These are phyloP conservation scores for Ceratocystis diversiconidia DNA, from an alignment of 2,329 filamentous ascomycete species.

Conservation along the genomic window DNA sequence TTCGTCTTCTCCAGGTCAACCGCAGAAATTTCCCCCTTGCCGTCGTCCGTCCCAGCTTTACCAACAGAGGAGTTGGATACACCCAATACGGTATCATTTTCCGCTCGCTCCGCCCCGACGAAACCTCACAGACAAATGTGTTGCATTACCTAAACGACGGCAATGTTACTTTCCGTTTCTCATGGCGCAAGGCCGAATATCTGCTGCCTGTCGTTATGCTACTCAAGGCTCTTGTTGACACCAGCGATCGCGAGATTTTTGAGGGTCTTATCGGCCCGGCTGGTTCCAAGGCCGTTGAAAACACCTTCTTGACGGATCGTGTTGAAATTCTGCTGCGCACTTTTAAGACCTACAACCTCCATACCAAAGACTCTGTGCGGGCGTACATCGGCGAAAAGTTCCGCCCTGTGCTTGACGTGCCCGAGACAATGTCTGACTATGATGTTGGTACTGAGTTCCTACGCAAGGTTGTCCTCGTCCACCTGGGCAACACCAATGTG, in stretches of 20 bases:
- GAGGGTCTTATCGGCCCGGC: slow-evolving; percentile 75
- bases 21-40: slow-evolving; percentile 91
- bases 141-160: slow-evolving; percentile 92
- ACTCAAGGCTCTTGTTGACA: slow-evolving; percentile 85
- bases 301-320: slow-evolving; percentile 89
- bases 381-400: slow-evolving; percentile 86
- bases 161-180: slow-evolving; percentile 93
- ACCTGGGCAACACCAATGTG: slow-evolving; percentile 74
- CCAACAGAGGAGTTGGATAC: slow-evolving; percentile 73
- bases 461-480: slow-evolving; percentile 76
- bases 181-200: slow-evolving; percentile 94
- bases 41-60: slow-evolving; percentile 80
- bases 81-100: slow-evolving; percentile 83
- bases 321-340: slow-evolving; percentile 83
- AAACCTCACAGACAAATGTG: slow-evolving; percentile 94
- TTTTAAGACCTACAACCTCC: slow-evolving; percentile 80
- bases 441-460: slow-evolving; percentile 86
- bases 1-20: slow-evolving; percentile 80
- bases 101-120: slow-evolving; percentile 85
- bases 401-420: slow-evolving; percentile 69
- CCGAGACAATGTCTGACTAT: slow-evolving; percentile 71
- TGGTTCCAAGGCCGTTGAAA: slow-evolving; percentile 62
- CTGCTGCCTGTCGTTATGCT: slow-evolving; percentile 96
- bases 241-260: slow-evolving; percentile 91
- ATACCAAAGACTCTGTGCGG: slow-evolving; percentile 67